A percentile compares a stretch with the other conserved stretches of the same genome.
Evolutionary conservation across 345 rosid species (phyloP).

Genomic region (Iberis pinnata): DNA sequence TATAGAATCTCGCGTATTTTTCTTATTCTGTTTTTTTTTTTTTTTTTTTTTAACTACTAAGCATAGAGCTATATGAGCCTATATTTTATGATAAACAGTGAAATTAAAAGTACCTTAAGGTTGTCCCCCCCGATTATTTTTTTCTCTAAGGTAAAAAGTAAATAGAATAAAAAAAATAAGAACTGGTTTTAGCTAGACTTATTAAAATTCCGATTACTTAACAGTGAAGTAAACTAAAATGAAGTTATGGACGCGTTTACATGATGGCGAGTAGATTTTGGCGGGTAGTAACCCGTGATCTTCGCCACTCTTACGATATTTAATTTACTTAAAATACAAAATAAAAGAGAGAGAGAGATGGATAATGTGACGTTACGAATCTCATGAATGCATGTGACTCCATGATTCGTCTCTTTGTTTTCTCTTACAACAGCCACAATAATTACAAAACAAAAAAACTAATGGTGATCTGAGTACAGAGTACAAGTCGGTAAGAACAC

Average conservation of each 20-base stretch:
- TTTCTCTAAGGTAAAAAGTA: too few relatives aligned
- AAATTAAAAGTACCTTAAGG: too few relatives aligned
- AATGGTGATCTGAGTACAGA: neutral
- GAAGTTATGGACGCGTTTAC: constrained; percentile 7
- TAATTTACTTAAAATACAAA: neutral
- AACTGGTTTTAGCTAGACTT: too few relatives aligned
- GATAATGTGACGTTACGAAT: constrained; percentile 15
- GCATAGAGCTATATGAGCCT: too few relatives aligned
- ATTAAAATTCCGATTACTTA: too few relatives aligned
- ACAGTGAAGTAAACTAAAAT: constrained; percentile 11
- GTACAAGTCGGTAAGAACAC: neutral
- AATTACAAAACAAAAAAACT: too few relatives aligned
- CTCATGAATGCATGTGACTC: constrained; percentile 25
- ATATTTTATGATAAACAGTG: too few relatives aligned
- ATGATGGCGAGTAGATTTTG: constrained; percentile 22
- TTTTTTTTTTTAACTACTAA: too few relatives aligned
- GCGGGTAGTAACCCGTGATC: constrained; percentile 32
- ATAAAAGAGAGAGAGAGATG: neutral
- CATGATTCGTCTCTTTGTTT: constrained; percentile 2
- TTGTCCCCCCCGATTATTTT: too few relatives aligned
- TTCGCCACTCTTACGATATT: neutral
- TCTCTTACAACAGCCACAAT: neutral
- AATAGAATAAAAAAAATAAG: too few relatives aligned
- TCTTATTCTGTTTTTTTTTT: too few relatives aligned
- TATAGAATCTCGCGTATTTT: too few relatives aligned